A percentile compares a stretch with the other conserved stretches of the same genome.
phyloP scores from a whole-genome alignment of 2,329 filamentous ascomycete species.

The Cryphonectria parasitica region DNA sequence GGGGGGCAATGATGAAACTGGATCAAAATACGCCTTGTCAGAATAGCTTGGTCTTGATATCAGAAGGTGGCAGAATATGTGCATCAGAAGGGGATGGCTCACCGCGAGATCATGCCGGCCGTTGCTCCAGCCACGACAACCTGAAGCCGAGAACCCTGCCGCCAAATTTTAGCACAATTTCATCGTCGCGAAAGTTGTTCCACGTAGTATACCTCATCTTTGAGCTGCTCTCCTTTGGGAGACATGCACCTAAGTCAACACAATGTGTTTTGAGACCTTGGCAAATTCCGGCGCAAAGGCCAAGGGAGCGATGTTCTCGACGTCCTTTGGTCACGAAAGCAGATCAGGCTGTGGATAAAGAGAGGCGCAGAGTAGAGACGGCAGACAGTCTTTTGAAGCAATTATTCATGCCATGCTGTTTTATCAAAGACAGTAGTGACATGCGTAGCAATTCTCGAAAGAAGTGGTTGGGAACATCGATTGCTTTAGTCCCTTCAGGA shows the following conservation, averaged over 20 bases:
- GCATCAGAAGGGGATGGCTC: conserved; percentile 35
- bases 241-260: conserved; percentile 47
- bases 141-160: conserved; percentile 59
- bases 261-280: not conserved
- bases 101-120: conserved; percentile 89
- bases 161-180: not conserved
- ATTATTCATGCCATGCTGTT: not conserved
- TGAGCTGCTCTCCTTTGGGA: conserved; percentile 51
- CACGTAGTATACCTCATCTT: conserved; percentile 57
- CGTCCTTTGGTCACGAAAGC: not conserved
- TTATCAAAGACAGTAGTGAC: not conserved
- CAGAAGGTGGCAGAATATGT: not conserved
- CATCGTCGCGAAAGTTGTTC: not conserved
- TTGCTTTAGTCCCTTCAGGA: not conserved
- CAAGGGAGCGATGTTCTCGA: not conserved
- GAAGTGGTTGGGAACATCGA: not conserved
- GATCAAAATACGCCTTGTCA: not conserved
- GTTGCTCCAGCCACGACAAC: conserved; percentile 60
- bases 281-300: not conserved
- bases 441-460: not conserved
- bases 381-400: not conserved
- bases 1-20: conserved; percentile 90
- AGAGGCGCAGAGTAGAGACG: not conserved
- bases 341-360: not conserved
- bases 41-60: not conserved